Conservation (phyloP, 208 protist genomes). For the Acanthamoeba quina region DNA sequence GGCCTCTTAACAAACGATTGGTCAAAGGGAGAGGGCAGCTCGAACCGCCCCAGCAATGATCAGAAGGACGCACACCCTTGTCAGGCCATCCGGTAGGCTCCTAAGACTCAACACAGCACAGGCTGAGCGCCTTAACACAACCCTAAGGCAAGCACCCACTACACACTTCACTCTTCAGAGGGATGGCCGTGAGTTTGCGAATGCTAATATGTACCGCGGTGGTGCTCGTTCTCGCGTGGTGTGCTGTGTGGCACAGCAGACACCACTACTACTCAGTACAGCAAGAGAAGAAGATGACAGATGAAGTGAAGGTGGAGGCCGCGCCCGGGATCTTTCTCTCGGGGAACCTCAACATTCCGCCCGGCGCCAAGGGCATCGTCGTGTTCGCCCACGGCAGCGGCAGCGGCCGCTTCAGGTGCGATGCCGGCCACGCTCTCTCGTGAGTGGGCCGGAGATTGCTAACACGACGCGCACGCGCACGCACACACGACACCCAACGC, state of each 20-base stretch:
- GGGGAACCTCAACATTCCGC: conserved; percentile 59
- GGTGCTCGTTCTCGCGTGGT: background rate
- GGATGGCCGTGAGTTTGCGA: too few relatives aligned
- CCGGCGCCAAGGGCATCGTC: conserved; percentile 41
- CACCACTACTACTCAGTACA: background rate
- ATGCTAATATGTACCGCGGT: too few relatives aligned
- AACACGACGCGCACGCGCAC: background rate
- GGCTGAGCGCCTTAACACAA: too few relatives aligned
- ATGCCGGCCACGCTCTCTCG: background rate
- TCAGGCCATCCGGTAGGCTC: too few relatives aligned
- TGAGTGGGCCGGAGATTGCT: background rate
- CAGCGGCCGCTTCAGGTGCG: conserved; percentile 44
- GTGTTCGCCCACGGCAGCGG: conserved; percentile 75
- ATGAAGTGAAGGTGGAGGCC: conserved; percentile 31
- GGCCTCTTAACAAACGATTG: too few relatives aligned
- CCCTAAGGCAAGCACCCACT: too few relatives aligned
- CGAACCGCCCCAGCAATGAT: too few relatives aligned
- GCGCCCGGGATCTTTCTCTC: background rate
- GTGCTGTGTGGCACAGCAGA: background rate
- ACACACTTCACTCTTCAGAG: too few relatives aligned
- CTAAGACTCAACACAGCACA: too few relatives aligned
- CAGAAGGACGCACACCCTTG: too few relatives aligned
- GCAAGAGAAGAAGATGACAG: conserved; percentile 52
- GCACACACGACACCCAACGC: too few relatives aligned
- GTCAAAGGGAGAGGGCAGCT: too few relatives aligned